These are phyloP conservation scores for Thermothelomyces thermophilus DNA, from an alignment of 2,329 filamentous ascomycete genomes.

Conservation along the genomic window DNA sequence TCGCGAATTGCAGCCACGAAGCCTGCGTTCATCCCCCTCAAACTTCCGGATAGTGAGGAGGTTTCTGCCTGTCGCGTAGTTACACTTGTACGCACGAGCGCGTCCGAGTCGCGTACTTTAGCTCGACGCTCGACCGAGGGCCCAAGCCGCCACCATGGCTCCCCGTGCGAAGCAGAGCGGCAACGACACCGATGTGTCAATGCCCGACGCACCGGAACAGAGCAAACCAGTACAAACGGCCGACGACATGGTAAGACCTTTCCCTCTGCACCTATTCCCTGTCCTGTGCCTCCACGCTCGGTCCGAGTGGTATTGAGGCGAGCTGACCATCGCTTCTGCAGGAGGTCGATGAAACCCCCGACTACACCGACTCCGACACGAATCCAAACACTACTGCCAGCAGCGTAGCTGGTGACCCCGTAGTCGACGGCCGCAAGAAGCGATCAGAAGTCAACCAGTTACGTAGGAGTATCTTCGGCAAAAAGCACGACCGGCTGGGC, in stretches of 20 bases:
- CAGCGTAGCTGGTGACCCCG: constrained; percentile 72
- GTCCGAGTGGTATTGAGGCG: background rate
- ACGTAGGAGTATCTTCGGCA: constrained; percentile 86
- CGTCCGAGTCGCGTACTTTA: constrained; percentile 48
- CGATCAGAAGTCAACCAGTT: constrained; percentile 83
- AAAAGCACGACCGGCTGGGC: constrained; percentile 86
- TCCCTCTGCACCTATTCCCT: background rate
- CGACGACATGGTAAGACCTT: constrained; percentile 46
- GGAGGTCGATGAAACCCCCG: constrained; percentile 60
- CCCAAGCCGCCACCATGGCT: constrained; percentile 43
- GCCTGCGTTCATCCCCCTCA: constrained; percentile 18
- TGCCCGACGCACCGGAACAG: constrained; percentile 51
- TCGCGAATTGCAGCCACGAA: constrained; percentile 20
- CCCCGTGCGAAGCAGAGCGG: constrained; percentile 46
- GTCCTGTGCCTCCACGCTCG: background rate
- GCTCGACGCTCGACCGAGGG: constrained; percentile 9
- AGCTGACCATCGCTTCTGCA: constrained; percentile 25
- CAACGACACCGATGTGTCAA: constrained; percentile 55
- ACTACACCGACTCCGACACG: constrained; percentile 60
- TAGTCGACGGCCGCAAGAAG: constrained; percentile 72
- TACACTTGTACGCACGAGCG: constrained; percentile 31
- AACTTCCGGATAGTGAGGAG: constrained; percentile 1
- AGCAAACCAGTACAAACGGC: constrained; percentile 28
- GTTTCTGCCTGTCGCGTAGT: background rate
- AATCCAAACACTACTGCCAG: constrained; percentile 68